A percentile compares a stretch with the other conserved stretches of the same genome.
Evolutionary conservation across 768 basidiomycete genomes (phyloP).

Genomic region (Epithele typhae): DNA sequence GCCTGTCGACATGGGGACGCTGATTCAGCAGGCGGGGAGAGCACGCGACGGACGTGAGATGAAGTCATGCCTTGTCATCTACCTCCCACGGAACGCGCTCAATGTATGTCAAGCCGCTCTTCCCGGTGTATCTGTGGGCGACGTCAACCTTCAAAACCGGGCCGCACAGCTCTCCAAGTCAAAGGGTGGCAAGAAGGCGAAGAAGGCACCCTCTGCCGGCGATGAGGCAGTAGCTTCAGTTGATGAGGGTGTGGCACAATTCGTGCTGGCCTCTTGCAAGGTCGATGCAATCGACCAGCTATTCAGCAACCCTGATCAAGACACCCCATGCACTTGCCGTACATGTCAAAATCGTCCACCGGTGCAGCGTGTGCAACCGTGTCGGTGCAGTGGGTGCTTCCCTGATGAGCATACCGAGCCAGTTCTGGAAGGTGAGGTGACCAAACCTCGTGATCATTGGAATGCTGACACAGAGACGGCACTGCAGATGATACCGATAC

Average conservation of each 20-base stretch:
- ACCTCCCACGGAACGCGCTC: background rate
- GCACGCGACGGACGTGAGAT: background rate
- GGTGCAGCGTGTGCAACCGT: no score
- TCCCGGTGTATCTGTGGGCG: no score
- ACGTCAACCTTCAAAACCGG: no score
- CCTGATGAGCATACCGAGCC: no score
- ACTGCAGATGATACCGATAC: no score
- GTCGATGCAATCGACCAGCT: background rate
- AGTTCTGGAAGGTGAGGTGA: no score
- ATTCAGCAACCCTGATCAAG: slow-evolving; percentile 3
- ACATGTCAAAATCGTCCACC: background rate
- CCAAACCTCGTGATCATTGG: no score
- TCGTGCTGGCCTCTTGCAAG: slow-evolving; percentile 4
- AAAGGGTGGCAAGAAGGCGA: no score
- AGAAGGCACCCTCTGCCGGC: background rate
- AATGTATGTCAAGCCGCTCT: no score
- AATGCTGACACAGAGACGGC: no score
- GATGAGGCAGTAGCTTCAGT: background rate
- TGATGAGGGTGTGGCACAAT: background rate
- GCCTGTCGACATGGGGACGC: background rate
- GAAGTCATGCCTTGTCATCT: background rate
- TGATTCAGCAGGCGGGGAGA: background rate
- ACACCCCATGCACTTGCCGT: slow-evolving; percentile 2
- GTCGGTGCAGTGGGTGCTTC: no score
- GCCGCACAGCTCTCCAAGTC: background rate